Base-by-base conservation (phyloP, 352 stramenopile species). In the Phytopythium vexans region DNA sequence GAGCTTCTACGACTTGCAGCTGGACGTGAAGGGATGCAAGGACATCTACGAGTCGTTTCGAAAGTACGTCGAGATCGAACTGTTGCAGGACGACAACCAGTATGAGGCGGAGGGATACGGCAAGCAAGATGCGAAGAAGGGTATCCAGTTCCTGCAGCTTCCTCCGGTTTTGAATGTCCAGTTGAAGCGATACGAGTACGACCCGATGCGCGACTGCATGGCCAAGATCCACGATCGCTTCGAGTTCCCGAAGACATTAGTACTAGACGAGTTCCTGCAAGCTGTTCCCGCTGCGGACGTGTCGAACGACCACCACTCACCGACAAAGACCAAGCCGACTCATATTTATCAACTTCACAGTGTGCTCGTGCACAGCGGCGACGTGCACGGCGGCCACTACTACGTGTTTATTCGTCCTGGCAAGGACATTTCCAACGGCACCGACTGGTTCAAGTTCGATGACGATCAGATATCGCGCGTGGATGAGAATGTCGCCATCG, bases 81-180 rank as follows among this genome's bases (percentile, higher is more conserved):
- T 97, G 72, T 72, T 98, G 16, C 74, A 97, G 21, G 91, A 89
- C 15, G 93, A 98, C 40, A 97, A 98, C 63, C 89, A 98, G 70
- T 98, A 97, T 70, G 89, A 95, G 37, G 82, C 87, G 0, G 88
- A 95, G 54, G 87, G 75, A 10, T 75, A 88, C 42, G 88, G 90
- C 6, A 96, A 97, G 54, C 89, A 97, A 60, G 86, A 96, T 54
- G 92, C 92, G 6, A 88, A 91, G 52, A 97, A 97, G 60, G 86
- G 86, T 0, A 69, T 94, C 8, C 68, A 72, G 32, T 97, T 98
- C 62, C 40, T 89, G 3, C 66, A 77, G 4, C 92, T 96, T 38
- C 92, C 91, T 5, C 88, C 89, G 0, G 82, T 98, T 31, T 64
- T 97, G 1, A 98, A 94, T 48, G 88, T 98, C 32, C 92, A 98